phyloP scores from a whole-genome alignment of 768 basidiomycete species.

The Serendipita sp. region DNA sequence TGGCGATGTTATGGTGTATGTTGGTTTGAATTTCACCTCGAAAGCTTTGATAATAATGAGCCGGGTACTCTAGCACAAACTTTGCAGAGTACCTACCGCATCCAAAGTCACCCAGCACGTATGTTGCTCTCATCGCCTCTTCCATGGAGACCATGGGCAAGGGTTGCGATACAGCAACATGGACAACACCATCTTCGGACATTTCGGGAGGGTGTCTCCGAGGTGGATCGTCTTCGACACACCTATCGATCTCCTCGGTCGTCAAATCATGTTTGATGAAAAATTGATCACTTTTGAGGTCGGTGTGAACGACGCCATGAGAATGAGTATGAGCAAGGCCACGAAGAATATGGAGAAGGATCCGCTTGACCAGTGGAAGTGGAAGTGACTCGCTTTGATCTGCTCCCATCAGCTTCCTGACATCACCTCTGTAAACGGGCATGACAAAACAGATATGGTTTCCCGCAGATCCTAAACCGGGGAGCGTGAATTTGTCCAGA shows the following conservation, averaged over 20 bases:
- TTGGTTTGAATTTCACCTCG: no score
- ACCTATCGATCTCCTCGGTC: no score
- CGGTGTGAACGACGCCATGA: no score
- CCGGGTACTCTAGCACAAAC: no score
- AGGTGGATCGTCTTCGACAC: neutral
- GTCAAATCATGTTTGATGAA: no score
- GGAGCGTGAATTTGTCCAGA: neutral
- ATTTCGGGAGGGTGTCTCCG: slow-evolving; percentile 5
- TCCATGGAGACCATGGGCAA: slow-evolving; percentile 7
- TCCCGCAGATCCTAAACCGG: neutral
- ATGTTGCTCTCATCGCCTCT: slow-evolving; percentile 1
- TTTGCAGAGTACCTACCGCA: slow-evolving; percentile 5
- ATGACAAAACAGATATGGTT: slow-evolving; percentile 10
- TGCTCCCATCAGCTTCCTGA: neutral
- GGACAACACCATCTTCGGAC: neutral
- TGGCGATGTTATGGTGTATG: no score
- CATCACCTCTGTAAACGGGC: slow-evolving; percentile 9
- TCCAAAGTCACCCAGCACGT: slow-evolving; percentile 10
- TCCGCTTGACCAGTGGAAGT: no score
- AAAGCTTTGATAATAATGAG: no score
- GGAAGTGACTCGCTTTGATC: no score
- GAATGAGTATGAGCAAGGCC: no score
- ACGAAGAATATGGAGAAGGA: no score
- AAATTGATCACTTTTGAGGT: no score
- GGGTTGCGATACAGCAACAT: neutral